A percentile compares a stretch with the other conserved stretches of the same genome.
Conservation (phyloP, 257 asterid species). For the Scutellaria baicalensis region DNA sequence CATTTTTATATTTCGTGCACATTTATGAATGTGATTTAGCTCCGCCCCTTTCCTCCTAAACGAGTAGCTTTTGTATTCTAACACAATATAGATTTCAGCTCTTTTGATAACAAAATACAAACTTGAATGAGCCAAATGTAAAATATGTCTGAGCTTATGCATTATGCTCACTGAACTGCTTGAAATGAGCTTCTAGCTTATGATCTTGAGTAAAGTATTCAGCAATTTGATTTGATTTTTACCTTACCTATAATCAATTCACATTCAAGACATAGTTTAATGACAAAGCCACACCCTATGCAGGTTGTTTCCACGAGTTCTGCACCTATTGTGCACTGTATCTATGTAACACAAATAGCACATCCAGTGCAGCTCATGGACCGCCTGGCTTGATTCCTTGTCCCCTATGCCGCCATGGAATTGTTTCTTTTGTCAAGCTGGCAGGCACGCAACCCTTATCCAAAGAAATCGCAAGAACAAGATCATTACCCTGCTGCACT, state of each 20-base stretch:
- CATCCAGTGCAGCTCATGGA: conserved; percentile 39
- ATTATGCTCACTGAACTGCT: not conserved
- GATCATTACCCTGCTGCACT: conserved; percentile 51
- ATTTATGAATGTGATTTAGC: too few relatives aligned
- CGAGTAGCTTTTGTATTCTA: too few relatives aligned
- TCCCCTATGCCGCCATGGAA: conserved; percentile 82
- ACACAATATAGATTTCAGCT: not conserved
- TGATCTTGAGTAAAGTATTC: not conserved
- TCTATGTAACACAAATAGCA: conserved; percentile 58
- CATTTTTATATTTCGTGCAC: not conserved
- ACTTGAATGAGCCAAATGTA: not conserved
- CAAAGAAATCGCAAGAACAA: conserved; percentile 42
- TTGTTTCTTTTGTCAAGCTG: conserved; percentile 59
- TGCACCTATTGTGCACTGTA: conserved; percentile 82
- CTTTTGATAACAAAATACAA: not conserved
- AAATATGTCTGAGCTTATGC: not conserved
- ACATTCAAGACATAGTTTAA: not conserved
- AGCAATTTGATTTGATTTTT: too few relatives aligned
- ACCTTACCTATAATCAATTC: too few relatives aligned
- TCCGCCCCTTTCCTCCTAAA: too few relatives aligned
- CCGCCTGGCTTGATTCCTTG: conserved; percentile 78
- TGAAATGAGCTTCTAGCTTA: not conserved
- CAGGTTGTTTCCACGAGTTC: conserved; percentile 87
- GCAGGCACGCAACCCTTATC: conserved; percentile 35
- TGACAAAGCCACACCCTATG: not conserved